These are phyloP conservation scores for Saturnispora dispora DNA, from an alignment of 805 yeast genomes.

Conservation along the genomic window DNA sequence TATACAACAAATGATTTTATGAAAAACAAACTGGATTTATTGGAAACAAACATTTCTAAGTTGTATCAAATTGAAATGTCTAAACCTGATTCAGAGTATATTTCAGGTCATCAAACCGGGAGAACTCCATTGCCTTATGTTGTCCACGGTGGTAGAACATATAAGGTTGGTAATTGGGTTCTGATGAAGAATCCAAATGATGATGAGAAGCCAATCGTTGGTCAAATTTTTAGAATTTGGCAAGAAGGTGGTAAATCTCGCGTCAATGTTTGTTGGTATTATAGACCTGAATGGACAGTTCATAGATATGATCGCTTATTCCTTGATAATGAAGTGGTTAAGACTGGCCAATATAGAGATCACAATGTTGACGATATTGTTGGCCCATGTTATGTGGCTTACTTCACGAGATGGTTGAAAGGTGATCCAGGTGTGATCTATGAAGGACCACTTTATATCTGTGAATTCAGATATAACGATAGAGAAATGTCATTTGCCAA, in stretches of 20 bases:
- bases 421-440: constrained; percentile 82
- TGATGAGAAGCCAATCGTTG: constrained; percentile 81
- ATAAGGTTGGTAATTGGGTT: constrained; percentile 93
- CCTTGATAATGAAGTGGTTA: constrained; percentile 90
- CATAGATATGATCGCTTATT: constrained; percentile 85
- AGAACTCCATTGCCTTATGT: constrained; percentile 70
- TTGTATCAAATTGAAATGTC: constrained; percentile 60
- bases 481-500: constrained; percentile 83
- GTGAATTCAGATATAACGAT: constrained; percentile 93
- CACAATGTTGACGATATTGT: constrained; percentile 81
- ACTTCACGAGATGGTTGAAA: constrained; percentile 87
- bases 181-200: constrained; percentile 82
- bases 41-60: constrained; percentile 53
- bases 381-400: constrained; percentile 91
- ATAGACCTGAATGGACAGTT: constrained; percentile 95
- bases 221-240: constrained; percentile 93
- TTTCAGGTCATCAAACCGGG: constrained; percentile 44
- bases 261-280: constrained; percentile 96
- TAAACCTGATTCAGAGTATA: constrained; percentile 74
- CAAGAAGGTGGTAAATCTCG: constrained; percentile 74
- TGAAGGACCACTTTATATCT: constrained; percentile 81
- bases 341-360: constrained; percentile 94
- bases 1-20: constrained; percentile 50
- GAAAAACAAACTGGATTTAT: constrained; percentile 48
- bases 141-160: constrained; percentile 60